Evolutionary conservation across 768 basidiomycete species (phyloP), one percentile per base, ranked within the genome.

Genomic region (Coprinellus aureogranulatus): DNA sequence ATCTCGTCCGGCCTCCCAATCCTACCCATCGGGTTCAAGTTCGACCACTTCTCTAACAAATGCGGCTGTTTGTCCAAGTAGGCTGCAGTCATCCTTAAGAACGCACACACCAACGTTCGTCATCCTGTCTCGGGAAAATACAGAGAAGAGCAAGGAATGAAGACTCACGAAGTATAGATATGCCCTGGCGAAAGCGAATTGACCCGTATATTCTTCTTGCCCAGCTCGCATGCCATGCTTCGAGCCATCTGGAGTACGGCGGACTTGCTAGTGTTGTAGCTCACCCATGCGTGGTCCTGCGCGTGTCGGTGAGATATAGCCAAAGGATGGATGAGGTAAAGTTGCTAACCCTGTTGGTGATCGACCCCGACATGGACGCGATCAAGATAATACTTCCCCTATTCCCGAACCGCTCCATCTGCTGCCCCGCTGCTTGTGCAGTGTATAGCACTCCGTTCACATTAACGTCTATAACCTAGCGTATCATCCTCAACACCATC

Each of bases 161-260:
- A 25, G 6, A 68, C 75, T 41, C 54, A 86, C 86, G 75, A 77
- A 4, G 88, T 90, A 65, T 88, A 87, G 26, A 90, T 88, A 64
- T 89, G 81, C 2, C 90, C 89, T 0, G 89, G 89, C 10, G 89
- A 90, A 51, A 92, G 76, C 12, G 85, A 76, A 68, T 92, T 92
- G 58, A 90, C 88, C 2, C 90, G 79, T 50, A 92, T 90, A 2
- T 76, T 72, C 67, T 84, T 74, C 34, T 66, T 72, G 1, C 87
- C 90, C 1, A 92, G 78, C 66, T 92, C 89, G 65, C 88, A 90
- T 3, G 89, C 89, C 88, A 92, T 87, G 68, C 86, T 89, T 42
- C 90, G 82, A 4, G 77, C 84, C 88, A 90, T 90, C 70, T 92
- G 89, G 41, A 90, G 70, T 18, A 92, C 88, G 4, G 85, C 89